Conservation (phyloP, 2,329 filamentous ascomycete genomes). For the Fusarium sp. region DNA sequence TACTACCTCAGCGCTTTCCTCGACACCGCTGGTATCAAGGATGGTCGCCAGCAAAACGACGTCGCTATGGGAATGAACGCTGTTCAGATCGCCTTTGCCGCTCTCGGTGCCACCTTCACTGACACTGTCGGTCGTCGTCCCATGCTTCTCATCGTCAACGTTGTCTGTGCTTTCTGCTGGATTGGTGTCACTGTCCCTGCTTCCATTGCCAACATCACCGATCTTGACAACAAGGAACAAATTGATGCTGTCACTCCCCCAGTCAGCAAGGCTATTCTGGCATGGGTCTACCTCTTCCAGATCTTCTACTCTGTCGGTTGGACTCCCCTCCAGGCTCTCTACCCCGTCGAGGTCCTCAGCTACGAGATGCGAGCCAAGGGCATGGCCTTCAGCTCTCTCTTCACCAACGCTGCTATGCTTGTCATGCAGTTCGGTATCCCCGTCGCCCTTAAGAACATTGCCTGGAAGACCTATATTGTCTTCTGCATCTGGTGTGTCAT, state of each 20-base stretch:
- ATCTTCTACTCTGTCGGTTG: slow-evolving; percentile 57
- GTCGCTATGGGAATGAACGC: slow-evolving; percentile 62
- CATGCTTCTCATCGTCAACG: slow-evolving; percentile 61
- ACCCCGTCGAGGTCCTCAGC: slow-evolving; percentile 65
- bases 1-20: slow-evolving; percentile 65
- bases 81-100: slow-evolving; percentile 61
- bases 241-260: slow-evolving; percentile 45
- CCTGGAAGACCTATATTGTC: slow-evolving; percentile 66
- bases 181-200: slow-evolving; percentile 61
- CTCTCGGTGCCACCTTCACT: slow-evolving; percentile 61
- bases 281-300: slow-evolving; percentile 54
- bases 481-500: slow-evolving; percentile 60
- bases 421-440: slow-evolving; percentile 60
- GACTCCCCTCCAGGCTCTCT: slow-evolving; percentile 56
- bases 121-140: slow-evolving; percentile 64
- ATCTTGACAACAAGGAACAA: slow-evolving; percentile 43
- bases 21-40: slow-evolving; percentile 61
- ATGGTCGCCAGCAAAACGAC: slow-evolving; percentile 55
- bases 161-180: slow-evolving; percentile 61
- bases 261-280: slow-evolving; percentile 60
- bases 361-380: slow-evolving; percentile 68
- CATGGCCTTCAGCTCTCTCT: slow-evolving; percentile 62
- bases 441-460: slow-evolving; percentile 61
- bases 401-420: slow-evolving; percentile 54
- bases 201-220: slow-evolving; percentile 51